Percentiles rank a stretch among this genome's conserved stretches.
Conservation (phyloP, 331 rosid genomes). For the Rhamnella rubrinervis region DNA sequence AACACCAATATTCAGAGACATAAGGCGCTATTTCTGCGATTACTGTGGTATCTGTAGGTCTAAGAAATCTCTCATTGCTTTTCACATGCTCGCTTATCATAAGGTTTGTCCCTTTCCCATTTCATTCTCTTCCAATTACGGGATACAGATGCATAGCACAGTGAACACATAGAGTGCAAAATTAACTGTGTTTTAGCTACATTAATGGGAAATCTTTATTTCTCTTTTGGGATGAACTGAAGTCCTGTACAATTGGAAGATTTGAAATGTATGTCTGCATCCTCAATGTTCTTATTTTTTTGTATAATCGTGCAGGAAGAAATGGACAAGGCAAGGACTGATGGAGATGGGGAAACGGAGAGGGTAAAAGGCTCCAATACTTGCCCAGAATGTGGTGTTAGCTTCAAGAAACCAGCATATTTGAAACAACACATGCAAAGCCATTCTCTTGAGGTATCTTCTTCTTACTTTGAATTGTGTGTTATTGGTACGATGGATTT, state of each 20-base stretch:
- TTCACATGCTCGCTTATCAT: constrained; percentile 55
- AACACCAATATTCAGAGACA: constrained; percentile 43
- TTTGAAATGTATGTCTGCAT: not conserved
- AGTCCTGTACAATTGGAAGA: not conserved
- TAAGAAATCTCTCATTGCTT: constrained; percentile 49
- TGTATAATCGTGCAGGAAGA: constrained; percentile 44
- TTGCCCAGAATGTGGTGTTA: constrained; percentile 68
- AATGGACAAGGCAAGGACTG: constrained; percentile 30
- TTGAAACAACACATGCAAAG: constrained; percentile 80
- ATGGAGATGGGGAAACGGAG: constrained; percentile 19
- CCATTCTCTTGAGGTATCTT: constrained; percentile 76
- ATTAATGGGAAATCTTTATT: too few relatives aligned
- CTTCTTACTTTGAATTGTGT: not conserved
- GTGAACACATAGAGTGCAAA: too few relatives aligned
- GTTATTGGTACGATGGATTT: not conserved
- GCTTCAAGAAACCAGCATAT: constrained; percentile 67
- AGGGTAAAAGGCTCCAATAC: constrained; percentile 32
- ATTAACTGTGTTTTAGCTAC: too few relatives aligned
- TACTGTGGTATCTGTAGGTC: constrained; percentile 66
- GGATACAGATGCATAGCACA: too few relatives aligned
- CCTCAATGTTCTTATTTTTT: not conserved
- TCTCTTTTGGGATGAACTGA: not conserved
- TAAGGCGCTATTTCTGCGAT: constrained; percentile 57
- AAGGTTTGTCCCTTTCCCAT: constrained; percentile 35
- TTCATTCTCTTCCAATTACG: not conserved